These are phyloP conservation scores for Coprinellus aureogranulatus DNA, from an alignment of 768 basidiomycete genomes.

Conservation along the genomic window DNA sequence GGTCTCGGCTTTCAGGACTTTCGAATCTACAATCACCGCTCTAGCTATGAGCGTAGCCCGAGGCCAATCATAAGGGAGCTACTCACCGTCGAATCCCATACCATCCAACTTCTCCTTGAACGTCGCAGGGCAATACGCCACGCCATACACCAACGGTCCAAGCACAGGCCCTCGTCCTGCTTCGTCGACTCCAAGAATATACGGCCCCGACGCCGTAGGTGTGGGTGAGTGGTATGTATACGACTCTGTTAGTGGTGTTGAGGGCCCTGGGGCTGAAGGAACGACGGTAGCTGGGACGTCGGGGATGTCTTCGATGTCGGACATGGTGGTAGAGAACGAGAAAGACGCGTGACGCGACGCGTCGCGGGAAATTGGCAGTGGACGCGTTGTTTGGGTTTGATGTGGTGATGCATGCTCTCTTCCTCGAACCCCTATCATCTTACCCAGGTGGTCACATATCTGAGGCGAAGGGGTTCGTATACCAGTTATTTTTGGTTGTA, in stretches of 20 bases:
- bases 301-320: slow-evolving; percentile 1
- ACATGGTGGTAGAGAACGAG: slow-evolving; percentile 1
- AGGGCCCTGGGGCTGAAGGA: slow-evolving; percentile 60
- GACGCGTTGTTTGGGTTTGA: no score
- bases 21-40: slow-evolving; percentile 82
- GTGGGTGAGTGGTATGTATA: slow-evolving; percentile 76
- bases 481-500: no score
- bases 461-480: no score
- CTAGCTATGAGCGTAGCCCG: no score
- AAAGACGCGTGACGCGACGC: no score
- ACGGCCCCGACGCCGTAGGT: slow-evolving; percentile 71
- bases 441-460: no score
- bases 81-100: slow-evolving; percentile 89
- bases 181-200: slow-evolving; percentile 98
- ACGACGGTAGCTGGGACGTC: slow-evolving; percentile 17
- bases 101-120: slow-evolving; percentile 72
- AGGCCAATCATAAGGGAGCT: no score
- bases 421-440: no score
- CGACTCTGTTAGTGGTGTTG: slow-evolving; percentile 58
- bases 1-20: slow-evolving; percentile 73
- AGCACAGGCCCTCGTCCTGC: slow-evolving; percentile 95
- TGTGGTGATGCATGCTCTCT: no score
- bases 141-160: slow-evolving; percentile 93
- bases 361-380: no score
- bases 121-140: slow-evolving; percentile 85